These are phyloP conservation scores for Hydrangea macrophylla DNA, from an alignment of 148 eudicot species.

Conservation along the genomic window DNA sequence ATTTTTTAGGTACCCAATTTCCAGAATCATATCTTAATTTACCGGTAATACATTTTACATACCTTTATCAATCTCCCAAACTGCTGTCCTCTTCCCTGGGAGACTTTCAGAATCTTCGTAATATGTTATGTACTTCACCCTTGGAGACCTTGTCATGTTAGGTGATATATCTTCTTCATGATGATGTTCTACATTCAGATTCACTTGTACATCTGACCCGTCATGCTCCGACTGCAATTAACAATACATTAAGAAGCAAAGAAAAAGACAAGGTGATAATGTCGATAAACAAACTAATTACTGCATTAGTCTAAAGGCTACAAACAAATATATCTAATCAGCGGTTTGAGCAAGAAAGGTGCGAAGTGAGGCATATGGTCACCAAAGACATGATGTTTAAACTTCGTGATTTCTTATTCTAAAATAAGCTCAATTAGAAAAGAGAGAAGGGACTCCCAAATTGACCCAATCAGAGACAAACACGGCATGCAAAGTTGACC, in stretches of 20 bases:
- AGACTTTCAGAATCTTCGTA: constrained; percentile 95
- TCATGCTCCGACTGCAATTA: constrained; percentile 78
- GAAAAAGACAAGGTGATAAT: not conserved
- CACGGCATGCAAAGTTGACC: too few relatives aligned
- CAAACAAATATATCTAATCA: not conserved
- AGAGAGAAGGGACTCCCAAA: too few relatives aligned
- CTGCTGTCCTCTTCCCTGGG: constrained; percentile 87
- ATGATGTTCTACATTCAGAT: constrained; percentile 65
- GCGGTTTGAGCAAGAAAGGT: not conserved
- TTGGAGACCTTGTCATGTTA: constrained; percentile 81
- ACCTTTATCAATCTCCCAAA: constrained; percentile 99
- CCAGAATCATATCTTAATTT: too few relatives aligned
- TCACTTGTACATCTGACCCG: constrained; percentile 87
- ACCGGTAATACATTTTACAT: constrained; percentile 15
- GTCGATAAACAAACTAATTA: not conserved
- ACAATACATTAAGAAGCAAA: constrained; percentile 7
- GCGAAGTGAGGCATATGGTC: not conserved
- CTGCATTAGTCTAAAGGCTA: not conserved
- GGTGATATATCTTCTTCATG: constrained; percentile 69
- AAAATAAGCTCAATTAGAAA: not conserved
- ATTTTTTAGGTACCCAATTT: not conserved
- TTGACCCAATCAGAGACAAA: too few relatives aligned
- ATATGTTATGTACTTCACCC: constrained; percentile 87
- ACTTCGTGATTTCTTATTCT: not conserved
- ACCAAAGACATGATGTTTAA: not conserved